Percentiles rank a stretch among this genome's conserved stretches.
Evolutionary conservation across 805 yeast genomes (phyloP).

Genomic region (Clavispora santaluciae): DNA sequence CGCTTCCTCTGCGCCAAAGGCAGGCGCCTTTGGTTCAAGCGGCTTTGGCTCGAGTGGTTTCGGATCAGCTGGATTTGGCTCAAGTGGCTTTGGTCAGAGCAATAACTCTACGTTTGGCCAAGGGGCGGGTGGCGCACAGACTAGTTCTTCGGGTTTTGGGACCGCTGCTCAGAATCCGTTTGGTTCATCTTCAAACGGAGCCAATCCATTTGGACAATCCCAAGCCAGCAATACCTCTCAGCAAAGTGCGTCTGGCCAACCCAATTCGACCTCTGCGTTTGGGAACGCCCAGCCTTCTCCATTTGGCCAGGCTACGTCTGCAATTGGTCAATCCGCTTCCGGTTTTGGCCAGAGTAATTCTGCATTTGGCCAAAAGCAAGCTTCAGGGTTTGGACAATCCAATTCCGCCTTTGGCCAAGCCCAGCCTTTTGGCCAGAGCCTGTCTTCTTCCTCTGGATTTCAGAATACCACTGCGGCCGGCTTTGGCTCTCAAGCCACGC

Average conservation of each 20-base stretch:
- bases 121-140: background rate
- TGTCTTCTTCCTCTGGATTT: background rate
- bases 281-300: constrained; percentile 8
- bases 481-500: constrained; percentile 1
- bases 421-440: constrained; percentile 1
- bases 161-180: background rate
- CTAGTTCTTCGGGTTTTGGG: background rate
- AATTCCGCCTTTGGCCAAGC: constrained; percentile 2
- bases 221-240: background rate
- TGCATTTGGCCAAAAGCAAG: background rate
- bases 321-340: constrained; percentile 4
- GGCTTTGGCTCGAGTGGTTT: constrained; percentile 3
- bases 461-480: constrained; percentile 9
- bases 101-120: constrained; percentile 4
- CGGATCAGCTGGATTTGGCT: constrained; percentile 3
- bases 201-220: constrained; percentile 1
- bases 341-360: constrained; percentile 1
- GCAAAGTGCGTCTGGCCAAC: constrained; percentile 5
- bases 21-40: background rate
- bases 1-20: background rate
- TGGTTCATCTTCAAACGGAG: background rate
- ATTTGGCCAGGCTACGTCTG: constrained; percentile 2
- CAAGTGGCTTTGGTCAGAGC: constrained; percentile 3
- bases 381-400: constrained; percentile 1
- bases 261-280: constrained; percentile 10